phyloP scores from a whole-genome alignment of 208 protist species.

The Leishmania turanica region DNA sequence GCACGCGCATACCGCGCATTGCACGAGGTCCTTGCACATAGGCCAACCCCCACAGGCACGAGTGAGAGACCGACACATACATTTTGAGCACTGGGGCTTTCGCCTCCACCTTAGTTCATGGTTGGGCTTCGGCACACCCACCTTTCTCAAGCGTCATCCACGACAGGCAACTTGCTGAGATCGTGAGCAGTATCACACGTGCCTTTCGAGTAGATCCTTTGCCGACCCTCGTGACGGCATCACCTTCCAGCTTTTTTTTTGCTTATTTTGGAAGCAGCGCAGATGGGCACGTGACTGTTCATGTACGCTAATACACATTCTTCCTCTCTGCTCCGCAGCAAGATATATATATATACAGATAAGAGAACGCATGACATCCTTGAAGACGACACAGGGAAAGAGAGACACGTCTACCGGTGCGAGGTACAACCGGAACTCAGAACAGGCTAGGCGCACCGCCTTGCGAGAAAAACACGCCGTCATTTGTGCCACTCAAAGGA shows the following conservation, averaged over 20 bases:
- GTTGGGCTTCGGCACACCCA: not conserved
- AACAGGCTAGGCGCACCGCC: not conserved
- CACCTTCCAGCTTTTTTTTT: not conserved
- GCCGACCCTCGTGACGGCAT: not conserved
- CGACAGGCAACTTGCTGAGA: not conserved
- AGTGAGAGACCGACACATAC: not conserved
- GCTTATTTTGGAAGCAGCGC: not conserved
- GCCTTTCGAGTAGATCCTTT: not conserved
- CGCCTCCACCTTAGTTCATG: too few species aligned
- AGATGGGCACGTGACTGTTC: not conserved
- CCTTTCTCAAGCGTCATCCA: not conserved
- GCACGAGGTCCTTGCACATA: not conserved
- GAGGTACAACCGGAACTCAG: not conserved
- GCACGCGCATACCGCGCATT: not conserved
- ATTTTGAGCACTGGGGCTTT: not conserved
- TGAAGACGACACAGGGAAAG: not conserved
- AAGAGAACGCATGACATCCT: not conserved
- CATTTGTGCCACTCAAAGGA: too few species aligned
- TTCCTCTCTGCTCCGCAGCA: not conserved
- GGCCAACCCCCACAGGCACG: not conserved
- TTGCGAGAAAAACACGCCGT: not conserved
- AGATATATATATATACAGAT: not conserved
- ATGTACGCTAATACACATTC: too few species aligned
- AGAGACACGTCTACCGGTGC: too few species aligned
- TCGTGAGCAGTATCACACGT: not conserved